Conservation (phyloP, 768 basidiomycete species). For the Aureoboletus auriporus region DNA sequence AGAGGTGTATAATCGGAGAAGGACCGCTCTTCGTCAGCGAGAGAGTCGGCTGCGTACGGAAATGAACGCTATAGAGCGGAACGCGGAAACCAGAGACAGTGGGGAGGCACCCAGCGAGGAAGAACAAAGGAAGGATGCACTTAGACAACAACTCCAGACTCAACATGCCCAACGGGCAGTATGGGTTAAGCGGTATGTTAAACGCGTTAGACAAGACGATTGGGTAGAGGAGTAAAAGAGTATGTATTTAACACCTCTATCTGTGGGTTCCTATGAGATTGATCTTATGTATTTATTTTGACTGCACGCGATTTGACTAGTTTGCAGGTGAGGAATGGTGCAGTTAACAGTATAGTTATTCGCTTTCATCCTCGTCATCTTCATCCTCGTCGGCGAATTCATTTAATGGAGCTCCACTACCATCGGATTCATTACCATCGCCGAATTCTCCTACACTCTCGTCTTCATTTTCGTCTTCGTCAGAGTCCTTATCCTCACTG, state of each 20-base stretch:
- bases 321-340: not conserved
- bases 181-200: conserved; percentile 65
- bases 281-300: conserved; percentile 3
- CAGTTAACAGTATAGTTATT: conserved; percentile 22
- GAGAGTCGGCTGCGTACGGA: conserved; percentile 70
- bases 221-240: conserved; percentile 59
- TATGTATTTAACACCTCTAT: not conserved
- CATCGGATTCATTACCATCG: conserved; percentile 39
- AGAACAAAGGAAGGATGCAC: conserved; percentile 21
- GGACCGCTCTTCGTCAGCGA: conserved; percentile 51
- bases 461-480: conserved; percentile 31
- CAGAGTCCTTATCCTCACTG: conserved; percentile 32
- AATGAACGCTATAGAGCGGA: conserved; percentile 38
- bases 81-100: conserved; percentile 25
- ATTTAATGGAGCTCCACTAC: conserved; percentile 38
- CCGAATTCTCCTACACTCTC: conserved; percentile 39
- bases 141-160: conserved; percentile 42
- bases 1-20: conserved; percentile 68
- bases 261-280: not conserved
- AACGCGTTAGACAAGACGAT: conserved; percentile 58
- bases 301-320: not conserved
- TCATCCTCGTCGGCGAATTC: conserved; percentile 63
- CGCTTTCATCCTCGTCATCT: conserved; percentile 50
- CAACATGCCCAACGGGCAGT: conserved; percentile 49
- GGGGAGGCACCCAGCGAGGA: conserved; percentile 31